Conservation (phyloP, 768 basidiomycete species). For the Psilocybe cubensis region DNA sequence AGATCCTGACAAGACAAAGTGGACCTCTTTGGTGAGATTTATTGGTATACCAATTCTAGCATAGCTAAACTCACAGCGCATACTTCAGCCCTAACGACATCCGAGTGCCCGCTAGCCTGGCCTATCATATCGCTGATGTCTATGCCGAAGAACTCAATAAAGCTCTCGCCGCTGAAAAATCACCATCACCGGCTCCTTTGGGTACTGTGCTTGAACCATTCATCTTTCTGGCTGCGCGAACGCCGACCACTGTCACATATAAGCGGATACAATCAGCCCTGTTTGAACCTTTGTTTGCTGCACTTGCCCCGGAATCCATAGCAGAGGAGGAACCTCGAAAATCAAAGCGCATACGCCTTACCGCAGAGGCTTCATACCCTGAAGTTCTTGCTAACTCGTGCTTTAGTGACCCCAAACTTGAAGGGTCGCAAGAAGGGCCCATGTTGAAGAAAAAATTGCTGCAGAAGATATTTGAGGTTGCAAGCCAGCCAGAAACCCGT, state of each 20-base stretch:
- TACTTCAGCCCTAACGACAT: slow-evolving; percentile 63
- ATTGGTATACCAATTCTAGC: neutral
- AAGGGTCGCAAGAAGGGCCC: slow-evolving; percentile 35
- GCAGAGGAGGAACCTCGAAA: slow-evolving; percentile 43
- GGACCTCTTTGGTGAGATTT: slow-evolving; percentile 81
- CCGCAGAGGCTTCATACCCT: slow-evolving; percentile 36
- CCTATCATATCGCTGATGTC: slow-evolving; percentile 88
- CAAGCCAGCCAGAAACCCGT: slow-evolving; percentile 73
- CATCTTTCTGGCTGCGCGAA: slow-evolving; percentile 69
- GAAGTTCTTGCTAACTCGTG: slow-evolving; percentile 60
- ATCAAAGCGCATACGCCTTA: slow-evolving; percentile 50
- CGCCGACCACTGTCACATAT: slow-evolving; percentile 65
- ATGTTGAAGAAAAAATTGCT: slow-evolving; percentile 60
- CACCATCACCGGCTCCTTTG: slow-evolving; percentile 51
- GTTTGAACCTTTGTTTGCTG: slow-evolving; percentile 68
- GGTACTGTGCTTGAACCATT: slow-evolving; percentile 59
- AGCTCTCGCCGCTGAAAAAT: slow-evolving; percentile 44
- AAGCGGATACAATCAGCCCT: slow-evolving; percentile 72
- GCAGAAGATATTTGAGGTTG: slow-evolving; percentile 69
- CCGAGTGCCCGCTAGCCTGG: slow-evolving; percentile 76
- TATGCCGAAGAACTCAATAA: slow-evolving; percentile 91
- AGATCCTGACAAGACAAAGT: slow-evolving; percentile 64
- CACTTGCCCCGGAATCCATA: slow-evolving; percentile 42
- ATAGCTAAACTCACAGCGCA: slow-evolving; percentile 7
- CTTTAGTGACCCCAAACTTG: slow-evolving; percentile 39